Evolutionary conservation across 148 eudicot species (phyloP), one percentile per base, ranked within the genome.

Genomic region (Vaccinium macrocarpon): DNA sequence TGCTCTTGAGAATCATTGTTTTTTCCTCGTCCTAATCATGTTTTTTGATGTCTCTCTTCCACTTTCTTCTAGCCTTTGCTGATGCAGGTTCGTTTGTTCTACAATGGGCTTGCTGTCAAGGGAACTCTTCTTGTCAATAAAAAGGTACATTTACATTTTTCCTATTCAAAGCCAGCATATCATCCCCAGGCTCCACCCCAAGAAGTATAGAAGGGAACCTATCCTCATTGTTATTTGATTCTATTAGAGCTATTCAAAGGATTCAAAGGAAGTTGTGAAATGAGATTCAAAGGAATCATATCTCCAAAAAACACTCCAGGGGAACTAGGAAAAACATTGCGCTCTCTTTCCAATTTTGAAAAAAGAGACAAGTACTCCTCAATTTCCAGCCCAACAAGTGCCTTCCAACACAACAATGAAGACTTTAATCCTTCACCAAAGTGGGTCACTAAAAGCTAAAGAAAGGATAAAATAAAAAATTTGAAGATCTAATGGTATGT

Each of bases 91-190:
- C 99, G 95, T 50, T 79, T 96, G 86, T 96, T 96, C 86, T 29
- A 90, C 80, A 75, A 91, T 57, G 99, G 99, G 42, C 52, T 18
- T 85, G 99, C 97, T 82, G 92, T 94, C 48, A 96, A 96, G 88
- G 99, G 99, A 81, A 96, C 98, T n/a, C 95, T 96, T 85, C 93
- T 94, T 38, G 86, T 96, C 42, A 91, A 96, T 85, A 91, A 73
- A 88, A 91, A 86, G 98, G 99, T 96, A 83, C 8, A 16, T 78
- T 29, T 68, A 27, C 38, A 29, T 5, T 27, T 68, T 68, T 29
- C 32, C 42, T 68, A 13, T 29, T 2, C 32, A 59, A 6, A 55
- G 71, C 57, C 18, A 23, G 21, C 48, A 27, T 48, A 10, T 57
- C 76, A 68, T 68, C 73, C 38, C 35, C 42, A 25, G 1, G 1